Evolutionary conservation across 306 rosid species (phyloP).

Genomic region (Vachellia pachyceras): DNA sequence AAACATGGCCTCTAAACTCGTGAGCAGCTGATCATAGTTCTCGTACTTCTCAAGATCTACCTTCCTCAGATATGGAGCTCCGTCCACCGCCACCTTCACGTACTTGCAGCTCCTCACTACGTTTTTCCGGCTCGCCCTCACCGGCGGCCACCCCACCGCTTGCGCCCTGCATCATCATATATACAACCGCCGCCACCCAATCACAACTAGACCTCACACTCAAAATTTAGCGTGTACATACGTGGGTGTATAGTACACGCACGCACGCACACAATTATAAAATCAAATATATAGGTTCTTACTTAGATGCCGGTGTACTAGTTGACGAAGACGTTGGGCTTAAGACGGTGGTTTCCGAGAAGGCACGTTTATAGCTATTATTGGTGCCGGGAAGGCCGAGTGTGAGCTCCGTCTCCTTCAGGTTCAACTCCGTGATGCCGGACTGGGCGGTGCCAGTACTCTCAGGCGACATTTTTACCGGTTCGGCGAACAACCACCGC

Average conservation of each 20-base stretch:
- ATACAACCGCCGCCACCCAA: not conserved
- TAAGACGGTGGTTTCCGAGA: conserved; percentile 52
- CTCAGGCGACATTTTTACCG: conserved; percentile 45
- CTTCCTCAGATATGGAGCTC: conserved; percentile 77
- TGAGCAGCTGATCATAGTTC: conserved; percentile 55
- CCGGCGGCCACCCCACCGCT: conserved; percentile 78
- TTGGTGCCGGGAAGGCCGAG: conserved; percentile 60
- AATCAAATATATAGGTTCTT: conserved; percentile 26
- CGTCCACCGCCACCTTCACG: conserved; percentile 74
- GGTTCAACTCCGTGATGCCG: conserved; percentile 41
- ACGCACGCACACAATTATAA: not conserved
- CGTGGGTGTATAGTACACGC: not conserved
- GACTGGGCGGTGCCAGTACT: conserved; percentile 36
- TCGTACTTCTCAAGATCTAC: conserved; percentile 59
- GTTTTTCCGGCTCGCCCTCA: conserved; percentile 63
- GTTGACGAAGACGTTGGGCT: not conserved
- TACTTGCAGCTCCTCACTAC: conserved; percentile 50
- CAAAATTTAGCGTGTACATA: too few relatives aligned
- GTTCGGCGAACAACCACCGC: not conserved
- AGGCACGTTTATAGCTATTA: conserved; percentile 43
- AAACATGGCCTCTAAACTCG: conserved; percentile 58
- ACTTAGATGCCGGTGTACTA: conserved; percentile 49
- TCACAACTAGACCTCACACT: not conserved
- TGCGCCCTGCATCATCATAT: conserved; percentile 44
- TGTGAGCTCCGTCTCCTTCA: conserved; percentile 62